Evolutionary conservation across 257 asterid genomes (phyloP), one percentile per base, ranked within the genome.

Genomic region (Petrea volubilis): DNA sequence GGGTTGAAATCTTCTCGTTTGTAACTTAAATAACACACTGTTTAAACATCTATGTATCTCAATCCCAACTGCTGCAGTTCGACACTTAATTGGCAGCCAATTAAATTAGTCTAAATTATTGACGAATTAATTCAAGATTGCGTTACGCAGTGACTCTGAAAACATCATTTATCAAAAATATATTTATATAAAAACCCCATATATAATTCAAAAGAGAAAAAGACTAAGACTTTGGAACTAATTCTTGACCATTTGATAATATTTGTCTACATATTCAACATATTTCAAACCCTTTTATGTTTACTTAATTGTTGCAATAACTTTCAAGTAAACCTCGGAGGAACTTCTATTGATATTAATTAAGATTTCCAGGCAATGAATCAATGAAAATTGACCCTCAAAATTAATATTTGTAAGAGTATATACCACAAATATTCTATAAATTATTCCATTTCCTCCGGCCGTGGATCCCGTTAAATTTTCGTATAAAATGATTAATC

Each of bases 381-480:
- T 17, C 34, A 13, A 40, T 25, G n/a, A n/a, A 64, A 15, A 62
- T 62, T 12, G 55, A 41, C 55, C 8, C 23, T 44, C 3, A 62
- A 9, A 14, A 64, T 43, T 41, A 23, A 25, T 23, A 41, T 64
- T n/a, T 44, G 14, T 23, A 31, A 18, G 29, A 64, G 70, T 3
- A 64, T 64, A 64, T 64, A 47, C 70, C 59, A 27, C 27, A 46
- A 46, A 64, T n/a, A 47, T 64, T 27, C 70, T 29, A 4, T 9
- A 46, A 17, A 44, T 11, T 9, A n/a, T 46, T 20, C 36, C 58
- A 3, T 5, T 24, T 3, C 5, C 25, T 58, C 68, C 57, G 36
- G 36, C 28, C 21, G 12, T 3, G 5, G 21, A 64, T 11, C 57
- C 25, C 70, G 36, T 15, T 23, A 24, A 44, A 64, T 14, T 43